A percentile compares a stretch with the other conserved stretches of the same genome.
These are phyloP conservation scores for Wallacemonas sp. DNA, from an alignment of 208 protist genomes.

Conservation along the genomic window DNA sequence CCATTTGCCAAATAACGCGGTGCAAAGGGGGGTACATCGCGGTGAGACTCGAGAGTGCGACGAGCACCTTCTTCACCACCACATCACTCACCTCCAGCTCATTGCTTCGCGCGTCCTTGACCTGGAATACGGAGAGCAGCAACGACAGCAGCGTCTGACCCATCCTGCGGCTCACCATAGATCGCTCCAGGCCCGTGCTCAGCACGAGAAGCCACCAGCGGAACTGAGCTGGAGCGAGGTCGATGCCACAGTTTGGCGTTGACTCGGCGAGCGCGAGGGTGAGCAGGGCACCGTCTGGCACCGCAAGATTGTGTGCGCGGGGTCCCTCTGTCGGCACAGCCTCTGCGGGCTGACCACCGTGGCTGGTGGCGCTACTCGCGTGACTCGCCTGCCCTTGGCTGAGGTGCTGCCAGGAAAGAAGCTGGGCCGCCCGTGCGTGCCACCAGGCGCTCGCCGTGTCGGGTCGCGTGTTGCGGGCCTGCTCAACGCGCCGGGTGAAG, in stretches of 20 bases:
- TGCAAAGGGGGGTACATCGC: conserved; percentile 54
- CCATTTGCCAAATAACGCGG: conserved; percentile 69
- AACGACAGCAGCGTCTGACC: conserved; percentile 51
- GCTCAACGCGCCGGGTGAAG: conserved; percentile 24
- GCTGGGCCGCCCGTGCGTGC: conserved; percentile 57
- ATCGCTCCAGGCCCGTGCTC: conserved; percentile 32
- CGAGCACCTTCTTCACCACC: conserved; percentile 50
- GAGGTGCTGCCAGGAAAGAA: conserved; percentile 46
- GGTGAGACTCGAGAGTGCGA: conserved; percentile 56
- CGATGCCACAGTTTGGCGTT: conserved; percentile 20
- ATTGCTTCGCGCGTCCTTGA: conserved; percentile 40
- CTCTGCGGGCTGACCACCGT: neutral
- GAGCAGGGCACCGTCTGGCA: conserved; percentile 27
- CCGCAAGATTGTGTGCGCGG: too few species aligned
- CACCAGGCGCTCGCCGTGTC: conserved; percentile 43
- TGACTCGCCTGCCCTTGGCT: conserved; percentile 6
- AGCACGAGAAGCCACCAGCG: conserved; percentile 39
- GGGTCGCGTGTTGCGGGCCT: conserved; percentile 16
- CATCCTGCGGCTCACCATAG: conserved; percentile 48
- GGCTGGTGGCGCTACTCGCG: neutral
- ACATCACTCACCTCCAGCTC: conserved; percentile 35
- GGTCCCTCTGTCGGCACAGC: too few species aligned
- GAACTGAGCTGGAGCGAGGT: conserved; percentile 27
- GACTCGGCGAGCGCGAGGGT: conserved; percentile 25
- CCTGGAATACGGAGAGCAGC: conserved; percentile 70